Percentiles rank a stretch among this genome's conserved stretches.
Evolutionary conservation across 169 alveolate species (phyloP).

Genomic region (Cryptosporidium tyzzeri): DNA sequence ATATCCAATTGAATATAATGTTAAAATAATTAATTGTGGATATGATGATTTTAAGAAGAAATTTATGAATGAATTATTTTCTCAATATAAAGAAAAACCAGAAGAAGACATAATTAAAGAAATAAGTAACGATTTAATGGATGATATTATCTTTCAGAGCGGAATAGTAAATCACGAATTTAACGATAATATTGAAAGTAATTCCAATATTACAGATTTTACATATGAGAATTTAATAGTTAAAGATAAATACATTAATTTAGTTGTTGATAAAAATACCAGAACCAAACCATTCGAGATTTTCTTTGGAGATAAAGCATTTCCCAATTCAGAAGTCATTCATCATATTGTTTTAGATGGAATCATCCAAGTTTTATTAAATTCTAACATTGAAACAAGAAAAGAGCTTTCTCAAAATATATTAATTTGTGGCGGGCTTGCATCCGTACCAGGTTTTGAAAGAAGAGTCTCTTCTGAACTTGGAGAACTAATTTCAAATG

Average conservation of each 20-base stretch:
- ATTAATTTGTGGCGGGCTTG: slow-evolving; percentile 50
- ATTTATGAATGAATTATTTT: slow-evolving; percentile 21
- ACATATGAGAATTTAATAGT: slow-evolving; percentile 18
- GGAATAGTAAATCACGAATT: slow-evolving; percentile 25
- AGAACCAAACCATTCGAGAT: slow-evolving; percentile 53
- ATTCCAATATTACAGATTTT: slow-evolving; percentile 13
- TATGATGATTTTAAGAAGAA: slow-evolving; percentile 15
- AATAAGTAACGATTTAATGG: slow-evolving; percentile 12
- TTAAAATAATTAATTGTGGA: slow-evolving; percentile 25
- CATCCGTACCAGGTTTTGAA: slow-evolving; percentile 60
- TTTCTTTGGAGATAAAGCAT: slow-evolving; percentile 41
- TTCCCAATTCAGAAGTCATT: neutral
- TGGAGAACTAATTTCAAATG: neutral
- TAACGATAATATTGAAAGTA: neutral
- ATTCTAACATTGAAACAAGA: slow-evolving; percentile 34
- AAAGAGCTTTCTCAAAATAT: slow-evolving; percentile 63
- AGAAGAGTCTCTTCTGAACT: slow-evolving; percentile 32
- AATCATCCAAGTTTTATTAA: slow-evolving; percentile 8
- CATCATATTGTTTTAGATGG: slow-evolving; percentile 55
- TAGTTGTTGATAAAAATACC: slow-evolving; percentile 18
- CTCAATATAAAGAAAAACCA: slow-evolving; percentile 27
- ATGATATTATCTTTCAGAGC: slow-evolving; percentile 55
- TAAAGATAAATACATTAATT: slow-evolving; percentile 5
- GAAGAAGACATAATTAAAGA: slow-evolving; percentile 16
- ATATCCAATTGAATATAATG: slow-evolving; percentile 28